phyloP scores from a whole-genome alignment of 768 basidiomycete species.

The Lactarius deliciosus region DNA sequence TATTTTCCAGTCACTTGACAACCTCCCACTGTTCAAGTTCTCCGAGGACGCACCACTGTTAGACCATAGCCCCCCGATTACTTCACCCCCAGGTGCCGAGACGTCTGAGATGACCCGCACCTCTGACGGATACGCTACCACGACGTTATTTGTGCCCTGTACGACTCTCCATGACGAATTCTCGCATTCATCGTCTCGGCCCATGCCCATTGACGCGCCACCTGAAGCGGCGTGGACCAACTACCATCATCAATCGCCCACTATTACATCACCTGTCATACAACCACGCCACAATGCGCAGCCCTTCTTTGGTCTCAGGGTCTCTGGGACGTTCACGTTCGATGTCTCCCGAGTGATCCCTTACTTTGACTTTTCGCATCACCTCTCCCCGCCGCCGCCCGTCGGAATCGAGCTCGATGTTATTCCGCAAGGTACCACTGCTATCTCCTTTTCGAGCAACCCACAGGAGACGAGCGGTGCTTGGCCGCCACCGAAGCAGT shows the following conservation, averaged over 20 bases:
- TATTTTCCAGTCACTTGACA: neutral
- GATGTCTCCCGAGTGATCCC: neutral
- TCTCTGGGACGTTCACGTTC: slow-evolving; percentile 1
- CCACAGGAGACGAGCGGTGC: neutral
- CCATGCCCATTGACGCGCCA: neutral
- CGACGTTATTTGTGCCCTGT: neutral
- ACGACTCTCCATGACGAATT: neutral
- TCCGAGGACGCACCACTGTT: neutral
- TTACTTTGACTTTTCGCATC: slow-evolving; percentile 10
- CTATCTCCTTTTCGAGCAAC: neutral
- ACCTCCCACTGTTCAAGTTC: neutral
- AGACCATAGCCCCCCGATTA: neutral
- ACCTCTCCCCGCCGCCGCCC: neutral
- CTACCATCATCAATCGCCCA: neutral
- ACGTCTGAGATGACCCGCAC: neutral
- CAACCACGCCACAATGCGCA: neutral
- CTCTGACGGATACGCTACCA: neutral
- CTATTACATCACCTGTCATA: neutral
- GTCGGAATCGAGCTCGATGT: neutral
- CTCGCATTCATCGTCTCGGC: neutral
- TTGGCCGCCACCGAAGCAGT: neutral
- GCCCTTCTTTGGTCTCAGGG: neutral
- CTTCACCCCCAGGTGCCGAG: neutral
- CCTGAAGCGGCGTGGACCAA: neutral
- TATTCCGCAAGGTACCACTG: neutral